Evolutionary conservation across 2,329 filamentous ascomycete genomes (phyloP).

Genomic region (Colletotrichum cuscutae): DNA sequence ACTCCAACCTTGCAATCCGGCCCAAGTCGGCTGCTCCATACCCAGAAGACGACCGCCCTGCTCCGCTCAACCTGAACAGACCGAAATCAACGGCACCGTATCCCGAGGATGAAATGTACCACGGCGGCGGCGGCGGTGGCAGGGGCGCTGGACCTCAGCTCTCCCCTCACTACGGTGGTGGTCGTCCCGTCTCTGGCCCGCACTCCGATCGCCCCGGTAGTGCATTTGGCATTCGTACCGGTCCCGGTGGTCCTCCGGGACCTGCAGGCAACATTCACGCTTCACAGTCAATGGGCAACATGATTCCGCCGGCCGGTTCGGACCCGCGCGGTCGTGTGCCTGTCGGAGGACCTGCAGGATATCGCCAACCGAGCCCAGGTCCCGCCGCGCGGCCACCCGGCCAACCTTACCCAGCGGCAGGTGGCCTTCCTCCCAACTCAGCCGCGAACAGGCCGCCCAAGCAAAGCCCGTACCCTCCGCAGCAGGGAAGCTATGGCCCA

Average conservation of each 20-base stretch:
- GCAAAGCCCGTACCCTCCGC: conserved; percentile 42
- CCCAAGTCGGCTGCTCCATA: conserved; percentile 74
- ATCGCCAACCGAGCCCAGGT: conserved; percentile 53
- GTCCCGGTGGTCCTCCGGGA: conserved; percentile 21
- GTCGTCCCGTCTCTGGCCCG: conserved; percentile 60
- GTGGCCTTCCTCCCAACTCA: conserved; percentile 46
- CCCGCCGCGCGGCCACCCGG: conserved; percentile 40
- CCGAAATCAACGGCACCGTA: conserved; percentile 62
- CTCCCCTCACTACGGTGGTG: conserved; percentile 55
- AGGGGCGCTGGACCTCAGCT: conserved; percentile 44
- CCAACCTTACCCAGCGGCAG: conserved; percentile 39
- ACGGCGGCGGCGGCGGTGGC: not conserved
- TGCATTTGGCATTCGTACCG: conserved; percentile 64
- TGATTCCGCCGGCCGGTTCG: conserved; percentile 54
- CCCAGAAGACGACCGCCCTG: conserved; percentile 73
- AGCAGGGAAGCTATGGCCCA: conserved; percentile 35
- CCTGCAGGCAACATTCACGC: conserved; percentile 44
- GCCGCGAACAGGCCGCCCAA: conserved; percentile 52
- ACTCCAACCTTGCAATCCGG: conserved; percentile 50
- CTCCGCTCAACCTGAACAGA: conserved; percentile 55
- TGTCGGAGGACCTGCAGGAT: conserved; percentile 52
- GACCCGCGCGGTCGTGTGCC: conserved; percentile 56
- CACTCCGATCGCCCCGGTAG: conserved; percentile 60
- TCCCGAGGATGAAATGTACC: conserved; percentile 58
- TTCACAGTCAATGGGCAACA: conserved; percentile 58